A percentile compares a stretch with the other conserved stretches of the same genome.
phyloP scores from a whole-genome alignment of 495 filamentous ascomycete genomes.

The Penicillium malachiteum region DNA sequence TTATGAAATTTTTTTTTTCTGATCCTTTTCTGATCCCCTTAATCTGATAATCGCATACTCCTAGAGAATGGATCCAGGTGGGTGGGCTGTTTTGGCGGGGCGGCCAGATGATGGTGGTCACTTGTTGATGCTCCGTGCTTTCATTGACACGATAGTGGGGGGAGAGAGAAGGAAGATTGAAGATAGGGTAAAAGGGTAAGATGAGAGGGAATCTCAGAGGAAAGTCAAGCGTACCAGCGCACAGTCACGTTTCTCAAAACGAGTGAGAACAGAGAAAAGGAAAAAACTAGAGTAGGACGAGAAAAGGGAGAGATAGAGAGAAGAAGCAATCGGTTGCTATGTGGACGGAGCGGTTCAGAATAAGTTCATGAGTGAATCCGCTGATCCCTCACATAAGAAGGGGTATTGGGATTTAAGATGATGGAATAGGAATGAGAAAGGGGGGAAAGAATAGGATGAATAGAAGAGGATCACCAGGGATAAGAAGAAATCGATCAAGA shows the following conservation, averaged over 20 bases:
- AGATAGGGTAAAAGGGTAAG: conserved; percentile 11
- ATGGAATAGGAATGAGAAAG: conserved; percentile 7
- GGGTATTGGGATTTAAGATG: background rate
- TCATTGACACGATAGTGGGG: conserved; percentile 17
- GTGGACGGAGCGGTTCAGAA: background rate
- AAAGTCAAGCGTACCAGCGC: conserved; percentile 31
- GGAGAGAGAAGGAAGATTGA: conserved; percentile 14
- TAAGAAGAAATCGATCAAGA: background rate
- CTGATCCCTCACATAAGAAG: conserved; percentile 28
- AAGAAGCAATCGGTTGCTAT: conserved; percentile 22
- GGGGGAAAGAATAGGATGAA: conserved; percentile 11
- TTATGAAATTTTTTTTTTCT: background rate
- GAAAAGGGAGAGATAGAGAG: conserved; percentile 9
- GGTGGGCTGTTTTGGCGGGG: conserved; percentile 13
- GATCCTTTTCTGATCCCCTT: conserved; percentile 14
- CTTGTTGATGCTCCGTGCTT: conserved; percentile 16
- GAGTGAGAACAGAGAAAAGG: conserved; percentile 14
- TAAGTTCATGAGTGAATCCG: background rate
- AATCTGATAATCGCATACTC: conserved; percentile 40
- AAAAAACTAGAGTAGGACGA: conserved; percentile 8
- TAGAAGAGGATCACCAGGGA: conserved; percentile 10
- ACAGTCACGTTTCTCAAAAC: conserved; percentile 16
- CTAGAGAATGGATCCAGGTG: conserved; percentile 21
- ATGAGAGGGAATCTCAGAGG: conserved; percentile 5
- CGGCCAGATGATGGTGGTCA: conserved; percentile 5